Evolutionary conservation across 176 grass and related monocot species (phyloP).

Genomic region (Juncus effusus): DNA sequence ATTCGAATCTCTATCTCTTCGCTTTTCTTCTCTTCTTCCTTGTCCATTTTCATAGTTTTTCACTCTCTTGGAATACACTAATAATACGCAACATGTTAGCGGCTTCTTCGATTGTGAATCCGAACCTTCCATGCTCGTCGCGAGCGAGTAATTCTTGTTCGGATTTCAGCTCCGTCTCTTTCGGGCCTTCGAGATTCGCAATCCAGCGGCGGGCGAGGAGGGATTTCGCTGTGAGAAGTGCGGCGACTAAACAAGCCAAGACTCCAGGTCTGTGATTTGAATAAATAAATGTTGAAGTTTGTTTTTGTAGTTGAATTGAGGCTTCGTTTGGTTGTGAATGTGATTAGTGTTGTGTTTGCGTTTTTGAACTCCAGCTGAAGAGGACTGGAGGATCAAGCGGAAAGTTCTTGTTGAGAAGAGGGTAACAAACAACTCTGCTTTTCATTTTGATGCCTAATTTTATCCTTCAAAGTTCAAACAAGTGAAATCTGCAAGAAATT

Average conservation of each 20-base stretch:
- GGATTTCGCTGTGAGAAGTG: conserved; percentile 47
- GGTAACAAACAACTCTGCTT: conserved; percentile 32
- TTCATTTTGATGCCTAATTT: not conserved
- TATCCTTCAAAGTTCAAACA: not conserved
- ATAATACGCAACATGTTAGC: conserved; percentile 49
- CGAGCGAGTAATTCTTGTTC: conserved; percentile 43
- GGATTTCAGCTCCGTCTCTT: conserved; percentile 45
- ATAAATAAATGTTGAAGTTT: not conserved
- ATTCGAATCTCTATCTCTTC: no score
- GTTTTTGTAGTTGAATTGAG: not conserved
- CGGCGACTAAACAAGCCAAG: conserved; percentile 85
- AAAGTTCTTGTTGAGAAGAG: conserved; percentile 69
- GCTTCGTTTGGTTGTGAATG: conserved; percentile 17
- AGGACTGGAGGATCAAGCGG: conserved; percentile 92
- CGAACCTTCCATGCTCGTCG: conserved; percentile 55
- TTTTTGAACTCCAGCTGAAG: conserved; percentile 56
- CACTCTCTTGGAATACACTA: no score
- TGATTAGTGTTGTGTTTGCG: conserved; percentile 1
- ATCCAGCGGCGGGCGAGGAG: conserved; percentile 10
- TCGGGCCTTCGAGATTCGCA: conserved; percentile 40
- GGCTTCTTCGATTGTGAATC: conserved; percentile 51
- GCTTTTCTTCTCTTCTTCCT: no score
- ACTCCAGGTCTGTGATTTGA: conserved; percentile 46
- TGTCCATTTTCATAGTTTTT: no score
- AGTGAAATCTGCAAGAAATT: conserved; percentile 26